Conservation (phyloP, 129 eudicot genomes). For the Mikania micrantha region DNA sequence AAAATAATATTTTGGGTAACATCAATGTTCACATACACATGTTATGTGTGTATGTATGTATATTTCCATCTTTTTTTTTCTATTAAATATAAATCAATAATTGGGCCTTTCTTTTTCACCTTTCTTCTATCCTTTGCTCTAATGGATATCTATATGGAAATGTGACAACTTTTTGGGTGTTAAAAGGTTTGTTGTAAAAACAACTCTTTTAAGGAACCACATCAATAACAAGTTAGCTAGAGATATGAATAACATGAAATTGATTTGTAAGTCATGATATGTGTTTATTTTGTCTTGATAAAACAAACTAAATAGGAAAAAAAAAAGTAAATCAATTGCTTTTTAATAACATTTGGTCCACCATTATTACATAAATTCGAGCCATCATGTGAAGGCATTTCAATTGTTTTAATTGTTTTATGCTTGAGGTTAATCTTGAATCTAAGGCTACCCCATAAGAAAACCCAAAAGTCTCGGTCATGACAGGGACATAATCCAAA, state of each 20-base stretch:
- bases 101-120: constrained; percentile 21
- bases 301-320: no score
- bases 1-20: constrained; percentile 33
- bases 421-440: no score
- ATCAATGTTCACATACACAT: constrained; percentile 22
- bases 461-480: no score
- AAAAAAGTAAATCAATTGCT: no score
- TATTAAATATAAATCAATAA: constrained; percentile 16
- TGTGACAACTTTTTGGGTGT: constrained; percentile 28
- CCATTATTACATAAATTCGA: no score
- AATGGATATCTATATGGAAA: constrained; percentile 32
- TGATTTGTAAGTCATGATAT: no score
- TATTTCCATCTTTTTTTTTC: constrained; percentile 12
- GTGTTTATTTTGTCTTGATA: no score
- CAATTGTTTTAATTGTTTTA: no score
- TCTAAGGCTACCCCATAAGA: no score
- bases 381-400: no score
- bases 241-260: not conserved
- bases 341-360: no score
- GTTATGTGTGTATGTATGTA: constrained; percentile 15
- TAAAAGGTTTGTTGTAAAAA: constrained; percentile 12
- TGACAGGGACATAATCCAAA: no score
- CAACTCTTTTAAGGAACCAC: not conserved
- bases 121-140: not conserved
- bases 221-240: not conserved